Conservation (phyloP, 2,329 filamentous ascomycete species). For the Sarocladium strictum region DNA sequence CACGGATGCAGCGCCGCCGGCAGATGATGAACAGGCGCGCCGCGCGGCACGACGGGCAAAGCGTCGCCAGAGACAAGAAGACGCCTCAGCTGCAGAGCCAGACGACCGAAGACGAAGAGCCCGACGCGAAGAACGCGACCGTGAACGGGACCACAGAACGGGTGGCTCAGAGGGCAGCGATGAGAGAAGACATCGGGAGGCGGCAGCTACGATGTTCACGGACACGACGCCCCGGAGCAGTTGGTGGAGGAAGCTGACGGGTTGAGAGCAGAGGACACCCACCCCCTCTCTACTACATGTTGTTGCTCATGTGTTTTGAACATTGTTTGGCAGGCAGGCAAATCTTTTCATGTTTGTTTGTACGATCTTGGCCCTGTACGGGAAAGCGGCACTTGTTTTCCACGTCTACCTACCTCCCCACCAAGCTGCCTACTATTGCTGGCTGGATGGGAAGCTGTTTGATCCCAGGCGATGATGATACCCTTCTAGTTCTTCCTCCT, state of each 20-base stretch:
- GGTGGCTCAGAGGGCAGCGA: constrained; percentile 37
- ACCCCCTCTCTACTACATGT: too few relatives aligned
- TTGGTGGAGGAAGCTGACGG: constrained; percentile 55
- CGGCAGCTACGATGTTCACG: constrained; percentile 32
- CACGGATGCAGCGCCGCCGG: constrained; percentile 23
- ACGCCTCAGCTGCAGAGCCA: constrained; percentile 33
- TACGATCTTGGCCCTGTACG: neutral
- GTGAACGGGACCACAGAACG: constrained; percentile 21
- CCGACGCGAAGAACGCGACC: constrained; percentile 37
- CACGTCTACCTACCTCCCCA: neutral
- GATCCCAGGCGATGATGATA: constrained; percentile 4
- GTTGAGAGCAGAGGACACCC: too few relatives aligned
- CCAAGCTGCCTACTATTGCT: too few relatives aligned
- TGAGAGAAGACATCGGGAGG: constrained; percentile 34
- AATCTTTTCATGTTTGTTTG: neutral
- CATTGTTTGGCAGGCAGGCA: neutral
- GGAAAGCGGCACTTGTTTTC: neutral
- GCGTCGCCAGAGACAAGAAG: constrained; percentile 36
- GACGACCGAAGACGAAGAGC: constrained; percentile 38
- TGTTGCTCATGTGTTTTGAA: too few relatives aligned
- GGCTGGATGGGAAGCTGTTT: neutral
- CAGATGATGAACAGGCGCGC: constrained; percentile 42
- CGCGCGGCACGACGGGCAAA: constrained; percentile 42
- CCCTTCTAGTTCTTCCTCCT: neutral
- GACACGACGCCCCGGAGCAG: constrained; percentile 46